Percentiles rank a stretch among this genome's conserved stretches.
phyloP scores from a whole-genome alignment of 345 rosid genomes.

The Kernera saxatilis region DNA sequence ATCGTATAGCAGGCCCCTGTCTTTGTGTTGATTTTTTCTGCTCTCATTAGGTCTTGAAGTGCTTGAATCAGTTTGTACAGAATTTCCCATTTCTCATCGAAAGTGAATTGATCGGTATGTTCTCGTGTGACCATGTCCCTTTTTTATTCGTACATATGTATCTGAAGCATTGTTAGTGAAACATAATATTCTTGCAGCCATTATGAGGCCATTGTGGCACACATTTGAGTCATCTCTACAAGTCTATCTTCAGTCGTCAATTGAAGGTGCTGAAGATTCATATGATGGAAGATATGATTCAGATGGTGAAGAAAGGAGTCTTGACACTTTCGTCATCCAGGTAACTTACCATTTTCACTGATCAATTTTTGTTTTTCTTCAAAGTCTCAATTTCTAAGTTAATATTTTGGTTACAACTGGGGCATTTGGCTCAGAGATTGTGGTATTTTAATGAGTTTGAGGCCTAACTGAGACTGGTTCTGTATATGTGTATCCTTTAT shows the following conservation, averaged over 20 bases:
- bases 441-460: constrained; percentile 4
- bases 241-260: constrained; percentile 65
- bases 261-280: constrained; percentile 69
- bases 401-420: background rate
- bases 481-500: constrained; percentile 16
- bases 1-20: background rate
- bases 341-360: constrained; percentile 31
- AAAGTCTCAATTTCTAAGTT: background rate
- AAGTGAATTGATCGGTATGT: constrained; percentile 66
- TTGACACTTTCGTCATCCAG: constrained; percentile 89
- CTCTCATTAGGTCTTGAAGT: constrained; percentile 66
- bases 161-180: constrained; percentile 8
- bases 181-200: constrained; percentile 44
- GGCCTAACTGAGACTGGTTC: constrained; percentile 21
- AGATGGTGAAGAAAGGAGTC: constrained; percentile 89
- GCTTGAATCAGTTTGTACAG: constrained; percentile 87
- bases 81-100: constrained; percentile 68
- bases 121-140: background rate
- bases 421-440: background rate
- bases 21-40: constrained; percentile 4
- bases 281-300: constrained; percentile 86
- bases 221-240: constrained; percentile 74
- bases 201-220: constrained; percentile 83
- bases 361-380: background rate
- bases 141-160: background rate